These are phyloP conservation scores for Niebla homalea DNA, from an alignment of 495 filamentous ascomycete species.

Conservation along the genomic window DNA sequence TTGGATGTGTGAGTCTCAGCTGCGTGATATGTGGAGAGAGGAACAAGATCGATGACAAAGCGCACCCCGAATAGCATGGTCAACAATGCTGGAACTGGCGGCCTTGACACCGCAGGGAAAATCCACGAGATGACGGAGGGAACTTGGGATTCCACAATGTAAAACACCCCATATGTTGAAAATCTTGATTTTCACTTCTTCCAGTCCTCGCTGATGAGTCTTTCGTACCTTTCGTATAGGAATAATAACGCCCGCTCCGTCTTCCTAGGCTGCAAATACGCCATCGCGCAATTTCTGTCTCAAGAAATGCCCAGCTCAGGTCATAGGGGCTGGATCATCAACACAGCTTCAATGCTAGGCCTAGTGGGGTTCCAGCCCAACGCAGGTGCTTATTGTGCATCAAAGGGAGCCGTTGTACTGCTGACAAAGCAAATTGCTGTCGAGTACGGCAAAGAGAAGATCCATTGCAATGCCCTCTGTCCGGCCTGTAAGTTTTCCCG, in stretches of 20 bases:
- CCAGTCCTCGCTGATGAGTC: not conserved
- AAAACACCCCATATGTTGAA: not conserved
- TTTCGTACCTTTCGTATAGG: not conserved
- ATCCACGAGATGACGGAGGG: slow-evolving; percentile 28
- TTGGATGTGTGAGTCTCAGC: slow-evolving; percentile 35
- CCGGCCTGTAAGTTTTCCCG: slow-evolving; percentile 36
- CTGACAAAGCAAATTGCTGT: slow-evolving; percentile 37
- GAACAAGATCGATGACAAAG: too few species aligned
- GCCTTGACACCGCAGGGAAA: slow-evolving; percentile 14
- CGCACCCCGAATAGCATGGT: slow-evolving; percentile 22
- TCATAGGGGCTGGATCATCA: slow-evolving; percentile 42
- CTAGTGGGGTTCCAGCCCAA: slow-evolving; percentile 20
- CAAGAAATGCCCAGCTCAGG: slow-evolving; percentile 27
- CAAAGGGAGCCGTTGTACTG: slow-evolving; percentile 37
- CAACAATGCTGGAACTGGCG: slow-evolving; percentile 39
- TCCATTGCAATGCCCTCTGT: slow-evolving; percentile 43
- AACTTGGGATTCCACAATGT: slow-evolving; percentile 30
- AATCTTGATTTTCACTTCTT: not conserved
- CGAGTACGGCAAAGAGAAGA: slow-evolving; percentile 37
- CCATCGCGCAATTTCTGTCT: slow-evolving; percentile 33
- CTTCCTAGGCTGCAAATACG: slow-evolving; percentile 38
- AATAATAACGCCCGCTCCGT: slow-evolving; percentile 31
- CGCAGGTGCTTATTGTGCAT: slow-evolving; percentile 34
- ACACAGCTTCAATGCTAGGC: slow-evolving; percentile 34
- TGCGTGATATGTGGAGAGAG: not conserved